Evolutionary conservation across 352 stramenopile species (phyloP).

Genomic region (Blastocystis sp.): DNA sequence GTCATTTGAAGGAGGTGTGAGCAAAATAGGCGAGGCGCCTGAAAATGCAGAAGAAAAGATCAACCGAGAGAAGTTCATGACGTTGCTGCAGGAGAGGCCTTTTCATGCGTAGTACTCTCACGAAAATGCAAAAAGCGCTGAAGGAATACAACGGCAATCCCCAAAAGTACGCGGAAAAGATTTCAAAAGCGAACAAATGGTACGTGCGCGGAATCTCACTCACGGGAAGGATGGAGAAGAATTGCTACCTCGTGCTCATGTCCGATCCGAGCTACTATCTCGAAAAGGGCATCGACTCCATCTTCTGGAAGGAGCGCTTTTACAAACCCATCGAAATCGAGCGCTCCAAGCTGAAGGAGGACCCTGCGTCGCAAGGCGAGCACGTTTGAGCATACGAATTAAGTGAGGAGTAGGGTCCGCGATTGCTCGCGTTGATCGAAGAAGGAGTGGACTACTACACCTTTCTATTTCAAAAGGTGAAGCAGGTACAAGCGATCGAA

Average conservation of each 20-base stretch:
- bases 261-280: slow-evolving; percentile 63
- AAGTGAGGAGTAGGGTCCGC: not conserved
- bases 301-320: slow-evolving; percentile 53
- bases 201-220: not conserved
- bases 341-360: slow-evolving; percentile 23
- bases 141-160: not conserved
- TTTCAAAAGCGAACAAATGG: slow-evolving; percentile 25
- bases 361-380: not conserved
- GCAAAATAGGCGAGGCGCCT: slow-evolving; percentile 25
- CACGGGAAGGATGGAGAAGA: slow-evolving; percentile 59
- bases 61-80: slow-evolving; percentile 31
- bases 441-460: slow-evolving; percentile 50
- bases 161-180: slow-evolving; percentile 9
- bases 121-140: slow-evolving; percentile 25
- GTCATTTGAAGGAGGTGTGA: not conserved
- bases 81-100: not conserved
- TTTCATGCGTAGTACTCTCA: slow-evolving; percentile 19
- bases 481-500: slow-evolving; percentile 27
- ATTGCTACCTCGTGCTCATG: slow-evolving; percentile 11
- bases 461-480: slow-evolving; percentile 4
- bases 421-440: slow-evolving; percentile 10
- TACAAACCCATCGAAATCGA: slow-evolving; percentile 55
- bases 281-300: slow-evolving; percentile 45
- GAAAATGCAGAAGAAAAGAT: slow-evolving; percentile 3
- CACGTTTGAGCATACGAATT: not conserved